These are phyloP conservation scores for Leucaena leucocephala DNA, from an alignment of 306 rosid genomes.

Conservation along the genomic window DNA sequence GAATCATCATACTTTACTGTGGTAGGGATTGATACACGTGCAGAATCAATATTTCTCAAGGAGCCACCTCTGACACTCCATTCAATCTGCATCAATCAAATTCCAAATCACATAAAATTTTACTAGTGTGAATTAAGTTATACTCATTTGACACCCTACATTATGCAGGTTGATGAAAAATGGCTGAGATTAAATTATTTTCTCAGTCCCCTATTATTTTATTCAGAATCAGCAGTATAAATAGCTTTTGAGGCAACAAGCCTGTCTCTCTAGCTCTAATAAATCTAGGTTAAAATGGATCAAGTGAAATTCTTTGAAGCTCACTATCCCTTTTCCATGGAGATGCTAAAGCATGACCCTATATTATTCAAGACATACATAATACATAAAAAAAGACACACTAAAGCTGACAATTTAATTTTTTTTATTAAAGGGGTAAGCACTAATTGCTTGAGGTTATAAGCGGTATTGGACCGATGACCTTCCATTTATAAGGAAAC, in stretches of 20 bases:
- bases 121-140: constrained; percentile 32
- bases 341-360: constrained; percentile 16
- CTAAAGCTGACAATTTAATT: background rate
- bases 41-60: constrained; percentile 84
- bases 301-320: background rate
- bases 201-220: background rate
- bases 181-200: background rate
- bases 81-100: constrained; percentile 71
- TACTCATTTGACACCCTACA: constrained; percentile 10
- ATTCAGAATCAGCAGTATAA: background rate
- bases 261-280: background rate
- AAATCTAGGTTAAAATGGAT: background rate
- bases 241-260: background rate
- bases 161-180: background rate
- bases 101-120: constrained; percentile 29
- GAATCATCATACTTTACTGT: constrained; percentile 84
- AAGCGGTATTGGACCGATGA: too few relatives aligned
- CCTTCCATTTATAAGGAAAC: too few relatives aligned
- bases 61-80: constrained; percentile 81
- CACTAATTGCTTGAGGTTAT: too few relatives aligned
- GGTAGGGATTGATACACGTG: constrained; percentile 86
- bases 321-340: constrained; percentile 17
- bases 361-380: constrained; percentile 32
- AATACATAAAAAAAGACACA: constrained; percentile 28
- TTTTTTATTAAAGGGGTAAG: too few relatives aligned